phyloP scores from a whole-genome alignment of 805 yeast genomes.

The Candida arabinofermentans region DNA sequence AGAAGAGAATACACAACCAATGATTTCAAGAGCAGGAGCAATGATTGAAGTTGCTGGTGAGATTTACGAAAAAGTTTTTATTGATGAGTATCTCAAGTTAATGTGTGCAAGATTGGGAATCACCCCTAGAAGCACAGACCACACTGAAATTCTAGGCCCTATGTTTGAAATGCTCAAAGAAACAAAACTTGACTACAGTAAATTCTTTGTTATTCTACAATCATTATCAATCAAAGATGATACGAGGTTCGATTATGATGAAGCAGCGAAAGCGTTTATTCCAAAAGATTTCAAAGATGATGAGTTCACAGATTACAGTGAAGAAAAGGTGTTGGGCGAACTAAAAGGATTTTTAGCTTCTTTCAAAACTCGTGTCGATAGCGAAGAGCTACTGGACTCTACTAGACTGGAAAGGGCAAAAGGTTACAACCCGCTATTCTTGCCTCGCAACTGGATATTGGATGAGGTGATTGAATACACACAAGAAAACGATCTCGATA shows the following conservation, averaged over 20 bases:
- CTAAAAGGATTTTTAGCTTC: constrained; percentile 48
- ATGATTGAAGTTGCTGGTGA: constrained; percentile 62
- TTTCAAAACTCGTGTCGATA: constrained; percentile 39
- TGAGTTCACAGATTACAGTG: constrained; percentile 21
- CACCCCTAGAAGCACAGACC: constrained; percentile 35
- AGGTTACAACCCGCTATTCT: constrained; percentile 67
- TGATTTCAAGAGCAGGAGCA: constrained; percentile 58
- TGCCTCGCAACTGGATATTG: constrained; percentile 82
- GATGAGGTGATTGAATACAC: constrained; percentile 71
- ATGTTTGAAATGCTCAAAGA: constrained; percentile 56
- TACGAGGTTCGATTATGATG: constrained; percentile 27
- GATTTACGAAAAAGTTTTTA: constrained; percentile 60
- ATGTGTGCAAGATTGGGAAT: constrained; percentile 73
- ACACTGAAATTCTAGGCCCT: constrained; percentile 48
- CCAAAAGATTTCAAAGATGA: constrained; percentile 27
- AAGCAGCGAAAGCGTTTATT: constrained; percentile 24
- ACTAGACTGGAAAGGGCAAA: constrained; percentile 41
- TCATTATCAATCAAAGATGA: constrained; percentile 33
- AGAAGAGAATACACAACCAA: constrained; percentile 45
- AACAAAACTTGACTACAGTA: constrained; percentile 73
- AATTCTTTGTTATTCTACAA: constrained; percentile 68
- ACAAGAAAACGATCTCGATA: constrained; percentile 48
- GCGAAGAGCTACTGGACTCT: constrained; percentile 32
- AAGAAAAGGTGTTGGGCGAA: constrained; percentile 38
- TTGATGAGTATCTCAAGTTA: constrained; percentile 49